Conservation (phyloP, 768 basidiomycete genomes). For the Pisolithus albus region DNA sequence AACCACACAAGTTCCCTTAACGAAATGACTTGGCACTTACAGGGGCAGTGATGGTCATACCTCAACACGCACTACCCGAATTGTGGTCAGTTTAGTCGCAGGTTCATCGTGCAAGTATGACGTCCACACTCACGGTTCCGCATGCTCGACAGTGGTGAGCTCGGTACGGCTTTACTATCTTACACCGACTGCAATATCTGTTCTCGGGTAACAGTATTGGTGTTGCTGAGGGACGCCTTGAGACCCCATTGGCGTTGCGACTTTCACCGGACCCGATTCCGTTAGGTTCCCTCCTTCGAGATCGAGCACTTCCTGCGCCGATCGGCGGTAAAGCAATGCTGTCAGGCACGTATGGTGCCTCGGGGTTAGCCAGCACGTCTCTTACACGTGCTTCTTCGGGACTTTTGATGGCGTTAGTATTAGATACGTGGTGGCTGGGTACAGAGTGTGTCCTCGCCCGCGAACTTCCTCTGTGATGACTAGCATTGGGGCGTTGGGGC, state of each 20-base stretch:
- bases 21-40: conserved; percentile 35
- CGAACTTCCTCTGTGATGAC: neutral
- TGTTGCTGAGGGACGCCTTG: conserved; percentile 31
- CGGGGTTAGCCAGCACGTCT: conserved; percentile 5
- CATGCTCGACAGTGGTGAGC: conserved; percentile 78
- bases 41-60: conserved; percentile 89
- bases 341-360: conserved; percentile 5
- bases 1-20: neutral
- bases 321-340: neutral
- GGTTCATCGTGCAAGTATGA: neutral
- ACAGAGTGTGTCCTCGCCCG: neutral
- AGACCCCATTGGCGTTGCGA: conserved; percentile 11
- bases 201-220: conserved; percentile 54
- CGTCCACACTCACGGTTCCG: conserved; percentile 55
- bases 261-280: neutral
- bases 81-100: neutral
- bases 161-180: conserved; percentile 64
- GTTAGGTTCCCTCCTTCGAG: neutral
- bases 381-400: conserved; percentile 16
- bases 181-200: conserved; percentile 60
- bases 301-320: neutral
- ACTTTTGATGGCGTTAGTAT: neutral
- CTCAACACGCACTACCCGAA: conserved; percentile 64
- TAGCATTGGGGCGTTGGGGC: conserved; percentile 3
- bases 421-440: neutral